Evolutionary conservation across 2,329 filamentous ascomycete species (phyloP).

Genomic region (Aspergillus pseudoterreus): DNA sequence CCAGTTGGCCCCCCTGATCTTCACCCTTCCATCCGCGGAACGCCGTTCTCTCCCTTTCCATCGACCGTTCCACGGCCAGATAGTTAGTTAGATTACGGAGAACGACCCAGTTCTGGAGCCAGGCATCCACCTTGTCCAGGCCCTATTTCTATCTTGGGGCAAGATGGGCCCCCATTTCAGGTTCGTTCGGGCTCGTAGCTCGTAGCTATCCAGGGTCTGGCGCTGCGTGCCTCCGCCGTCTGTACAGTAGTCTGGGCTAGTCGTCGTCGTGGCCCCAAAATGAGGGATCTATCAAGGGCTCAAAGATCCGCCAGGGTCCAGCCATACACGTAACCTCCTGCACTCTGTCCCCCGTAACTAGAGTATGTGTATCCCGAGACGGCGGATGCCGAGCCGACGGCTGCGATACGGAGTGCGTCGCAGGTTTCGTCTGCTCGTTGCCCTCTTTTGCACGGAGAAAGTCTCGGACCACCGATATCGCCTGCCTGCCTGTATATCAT

Average conservation of each 20-base stretch:
- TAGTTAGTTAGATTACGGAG: neutral
- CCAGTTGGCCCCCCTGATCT: constrained; percentile 2
- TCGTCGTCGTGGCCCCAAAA: neutral
- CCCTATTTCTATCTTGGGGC: constrained; percentile 1
- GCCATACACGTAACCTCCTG: neutral
- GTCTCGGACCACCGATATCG: neutral
- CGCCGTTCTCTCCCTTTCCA: neutral
- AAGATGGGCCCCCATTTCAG: constrained; percentile 1
- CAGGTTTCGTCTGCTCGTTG: neutral
- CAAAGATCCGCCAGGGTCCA: constrained; percentile 2
- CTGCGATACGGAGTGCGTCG: neutral
- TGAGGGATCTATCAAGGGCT: neutral
- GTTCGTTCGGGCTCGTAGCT: neutral
- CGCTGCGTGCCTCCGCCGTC: no score
- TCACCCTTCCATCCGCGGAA: constrained; percentile 1
- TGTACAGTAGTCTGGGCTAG: no score
- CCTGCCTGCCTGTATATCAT: neutral
- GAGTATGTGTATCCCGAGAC: neutral
- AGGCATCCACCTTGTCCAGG: neutral
- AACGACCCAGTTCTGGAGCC: constrained; percentile 1
- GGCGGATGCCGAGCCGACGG: neutral
- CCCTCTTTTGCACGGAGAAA: neutral
- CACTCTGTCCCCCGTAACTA: neutral
- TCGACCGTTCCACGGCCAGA: neutral
- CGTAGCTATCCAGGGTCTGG: no score